phyloP scores from a whole-genome alignment of 768 basidiomycete genomes.

The Tremella yokohamensis region DNA sequence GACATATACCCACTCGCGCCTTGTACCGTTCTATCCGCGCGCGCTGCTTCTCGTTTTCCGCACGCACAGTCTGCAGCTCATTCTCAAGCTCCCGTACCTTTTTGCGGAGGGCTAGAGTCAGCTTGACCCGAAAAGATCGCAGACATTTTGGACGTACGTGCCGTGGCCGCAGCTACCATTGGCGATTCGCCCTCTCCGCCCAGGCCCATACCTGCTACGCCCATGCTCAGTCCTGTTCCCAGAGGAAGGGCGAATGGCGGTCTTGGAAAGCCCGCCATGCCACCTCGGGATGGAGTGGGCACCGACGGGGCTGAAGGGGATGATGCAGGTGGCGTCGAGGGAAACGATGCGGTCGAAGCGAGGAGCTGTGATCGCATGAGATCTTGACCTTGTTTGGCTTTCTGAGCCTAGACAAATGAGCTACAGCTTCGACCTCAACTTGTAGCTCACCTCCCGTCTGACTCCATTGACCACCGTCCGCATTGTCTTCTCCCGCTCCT shows the following conservation, averaged over 20 bases:
- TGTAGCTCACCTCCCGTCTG: conserved; percentile 33
- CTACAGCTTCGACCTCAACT: neutral
- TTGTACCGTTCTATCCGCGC: conserved; percentile 37
- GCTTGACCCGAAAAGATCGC: too few relatives aligned
- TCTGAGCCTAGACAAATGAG: conserved; percentile 22
- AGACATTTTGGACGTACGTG: too few relatives aligned
- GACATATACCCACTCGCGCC: conserved; percentile 30
- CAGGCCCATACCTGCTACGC: neutral
- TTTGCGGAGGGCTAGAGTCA: neutral
- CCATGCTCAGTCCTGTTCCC: too few relatives aligned
- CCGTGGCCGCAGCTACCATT: neutral
- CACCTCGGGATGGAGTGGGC: too few relatives aligned
- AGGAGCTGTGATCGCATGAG: conserved; percentile 30
- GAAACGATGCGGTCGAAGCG: conserved; percentile 8
- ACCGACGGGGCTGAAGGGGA: too few relatives aligned
- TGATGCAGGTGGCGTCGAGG: too few relatives aligned
- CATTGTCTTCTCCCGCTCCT: conserved; percentile 40
- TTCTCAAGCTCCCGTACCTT: conserved; percentile 50
- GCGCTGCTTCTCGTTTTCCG: conserved; percentile 43
- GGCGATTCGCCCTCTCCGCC: neutral
- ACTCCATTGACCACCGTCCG: conserved; percentile 38
- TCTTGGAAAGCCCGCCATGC: too few relatives aligned
- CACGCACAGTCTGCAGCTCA: conserved; percentile 29
- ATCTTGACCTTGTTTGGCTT: conserved; percentile 35
- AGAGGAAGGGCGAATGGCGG: too few relatives aligned